Base-by-base conservation (phyloP, 2,329 filamentous ascomycete genomes). In the Beauveria rudraprayagi region DNA sequence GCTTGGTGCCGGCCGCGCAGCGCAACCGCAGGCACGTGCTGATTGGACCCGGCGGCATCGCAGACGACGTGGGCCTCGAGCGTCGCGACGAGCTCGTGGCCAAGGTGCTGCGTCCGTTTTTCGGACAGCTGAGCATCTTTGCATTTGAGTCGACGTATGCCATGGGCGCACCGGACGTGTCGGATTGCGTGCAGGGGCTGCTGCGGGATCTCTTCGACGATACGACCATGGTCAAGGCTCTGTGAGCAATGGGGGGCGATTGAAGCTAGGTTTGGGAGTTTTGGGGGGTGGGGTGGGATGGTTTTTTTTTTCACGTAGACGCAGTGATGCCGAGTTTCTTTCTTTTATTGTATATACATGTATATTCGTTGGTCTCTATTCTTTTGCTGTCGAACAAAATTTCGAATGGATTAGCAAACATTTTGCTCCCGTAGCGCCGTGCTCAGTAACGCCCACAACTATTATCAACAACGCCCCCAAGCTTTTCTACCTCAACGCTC, bases 141-240 rank as follows among this genome's bases (percentile, higher is more conserved):
- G 88, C 90, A 0, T 99, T 97, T 75, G 94, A 99, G 77, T 89
- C 88, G 64, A 93, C 89, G 60, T 99, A 99, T 73, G 86, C 88
- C 17, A 92, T 97, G 86, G 87, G 85, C 41, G 73, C 73, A 47
- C 75, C 89, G 28, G 91, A 95, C 72, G 71, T 80, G 67, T 82
- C 86, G 56, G 79, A 78, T 10, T 92, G 90, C 68, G 78, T 82
- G 58, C 77, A 81, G 65, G 81, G 81, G 53, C 69, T 95, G 63
- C 71, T 95, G 70, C 83, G 76, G 69, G 91, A 95, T 75, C 68
- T 95, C 63, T 94, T 93, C 78, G 88, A 92, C 68, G 90, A 94
- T 77, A 82, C 80, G 69, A 91, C 76, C 62, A 83, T 88, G 68
- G 83, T 86, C 17, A 86, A 78, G 74, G 80, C 82, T 55, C 68